Evolutionary conservation across 1,139 yeast species (phyloP), one percentile per base, ranked within the genome.

Genomic region (Hyphopichia wangnamkhiaoensis): DNA sequence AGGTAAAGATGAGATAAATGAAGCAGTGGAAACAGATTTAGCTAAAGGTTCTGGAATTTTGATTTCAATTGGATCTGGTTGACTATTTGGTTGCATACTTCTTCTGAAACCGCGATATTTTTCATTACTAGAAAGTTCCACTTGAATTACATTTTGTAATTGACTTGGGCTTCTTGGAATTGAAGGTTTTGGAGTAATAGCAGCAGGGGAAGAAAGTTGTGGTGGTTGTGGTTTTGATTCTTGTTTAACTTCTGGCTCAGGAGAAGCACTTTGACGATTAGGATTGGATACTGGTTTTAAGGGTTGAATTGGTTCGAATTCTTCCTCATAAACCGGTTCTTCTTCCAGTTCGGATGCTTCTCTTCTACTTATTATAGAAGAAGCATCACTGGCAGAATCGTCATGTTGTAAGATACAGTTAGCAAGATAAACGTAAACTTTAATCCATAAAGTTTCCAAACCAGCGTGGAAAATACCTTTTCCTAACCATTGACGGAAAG

Each of bases 41-140:
- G 12, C 20, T 27, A 46, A 44, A n/a, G 47, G 31, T 28, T 44
- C 38, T 9, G 69, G 68, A 34, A 63, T 52, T 31, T 50, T 48
- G 30, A 65, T 58, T 15, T 59, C 51, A 29, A 64, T 56, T 29
- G 67, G 66, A 29, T 56, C 57, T 12, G 55, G 49, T 14, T 52
- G 47, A 35, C 49, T 50, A 34, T 58, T 59, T 25, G 53, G 48
- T 28, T 57, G 55, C 5, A 58, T 57, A 38, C 64, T 61, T 58
- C 77, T 65, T 61, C 78, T 69, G 54, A 72, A 72, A 1, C 77
- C 77, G 44, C 56, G 63, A 51, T 72, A 72, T 46, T 69, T 72
- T 26, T 63, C 69, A 46, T 68, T 68, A 16, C 58, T 52, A 31
- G 53, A 46, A 25, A 63, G 53, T 40, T 58, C 54, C 49, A 61